Conservation (phyloP, 345 rosid genomes). For the Eucalyptus lansdowneana region DNA sequence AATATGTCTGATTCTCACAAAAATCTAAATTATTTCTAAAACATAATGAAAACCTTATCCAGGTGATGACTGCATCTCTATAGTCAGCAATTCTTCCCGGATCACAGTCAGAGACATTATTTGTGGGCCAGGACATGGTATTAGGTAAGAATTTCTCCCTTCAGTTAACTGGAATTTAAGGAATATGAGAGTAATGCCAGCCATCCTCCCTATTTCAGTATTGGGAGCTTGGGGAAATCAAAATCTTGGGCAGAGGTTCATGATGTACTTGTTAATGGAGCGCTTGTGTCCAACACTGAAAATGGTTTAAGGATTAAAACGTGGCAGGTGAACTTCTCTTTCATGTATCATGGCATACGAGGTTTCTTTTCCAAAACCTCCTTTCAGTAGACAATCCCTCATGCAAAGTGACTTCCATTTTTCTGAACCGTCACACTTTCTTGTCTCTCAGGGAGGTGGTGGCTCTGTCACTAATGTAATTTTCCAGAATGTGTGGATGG, state of each 20-base stretch:
- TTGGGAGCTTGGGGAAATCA: conserved; percentile 84
- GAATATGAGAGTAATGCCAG: background rate
- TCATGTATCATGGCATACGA: background rate
- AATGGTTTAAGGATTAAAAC: conserved; percentile 92
- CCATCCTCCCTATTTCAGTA: conserved; percentile 13
- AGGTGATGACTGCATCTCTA: conserved; percentile 98
- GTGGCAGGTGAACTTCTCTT: conserved; percentile 61
- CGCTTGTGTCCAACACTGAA: conserved; percentile 45
- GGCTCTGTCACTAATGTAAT: conserved; percentile 52
- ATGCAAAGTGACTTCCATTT: background rate
- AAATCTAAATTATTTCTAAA: background rate
- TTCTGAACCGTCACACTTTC: background rate
- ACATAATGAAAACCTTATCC: background rate
- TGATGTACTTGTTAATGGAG: conserved; percentile 48
- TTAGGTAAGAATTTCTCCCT: conserved; percentile 42
- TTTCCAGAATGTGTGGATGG: conserved; percentile 56
- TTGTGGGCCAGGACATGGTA: conserved; percentile 99
- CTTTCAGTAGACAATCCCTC: background rate
- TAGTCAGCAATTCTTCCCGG: conserved; percentile 62
- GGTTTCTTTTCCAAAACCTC: background rate
- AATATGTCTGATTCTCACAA: background rate
- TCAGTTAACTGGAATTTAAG: background rate
- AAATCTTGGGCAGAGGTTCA: conserved; percentile 44
- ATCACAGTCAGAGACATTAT: conserved; percentile 43
- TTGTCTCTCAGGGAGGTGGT: conserved; percentile 52